phyloP scores from a whole-genome alignment of 2,329 filamentous ascomycete species.

The Penicillium sp. region DNA sequence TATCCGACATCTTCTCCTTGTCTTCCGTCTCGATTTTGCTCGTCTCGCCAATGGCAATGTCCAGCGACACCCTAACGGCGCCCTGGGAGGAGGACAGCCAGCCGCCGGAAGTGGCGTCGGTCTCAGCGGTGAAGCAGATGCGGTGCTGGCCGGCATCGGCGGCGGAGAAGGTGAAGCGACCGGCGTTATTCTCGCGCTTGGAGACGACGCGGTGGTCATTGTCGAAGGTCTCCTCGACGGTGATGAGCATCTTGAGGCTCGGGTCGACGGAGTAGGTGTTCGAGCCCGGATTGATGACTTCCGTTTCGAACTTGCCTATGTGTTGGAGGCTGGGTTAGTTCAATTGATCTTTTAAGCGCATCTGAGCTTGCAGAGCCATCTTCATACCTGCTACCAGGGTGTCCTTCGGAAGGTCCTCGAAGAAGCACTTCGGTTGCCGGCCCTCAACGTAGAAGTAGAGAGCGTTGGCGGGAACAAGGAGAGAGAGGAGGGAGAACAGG shows the following conservation, averaged over 20 bases:
- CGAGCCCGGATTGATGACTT: constrained; percentile 70
- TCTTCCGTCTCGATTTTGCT: constrained; percentile 89
- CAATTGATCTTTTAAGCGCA: background rate
- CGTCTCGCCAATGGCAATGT: constrained; percentile 90
- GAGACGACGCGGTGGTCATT: constrained; percentile 94
- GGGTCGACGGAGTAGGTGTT: constrained; percentile 67
- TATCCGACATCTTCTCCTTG: constrained; percentile 86
- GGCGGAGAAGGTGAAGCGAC: constrained; percentile 92
- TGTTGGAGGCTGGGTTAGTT: background rate
- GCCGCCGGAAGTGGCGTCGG: constrained; percentile 59
- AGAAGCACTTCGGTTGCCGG: constrained; percentile 85
- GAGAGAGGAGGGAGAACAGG: constrained; percentile 60
- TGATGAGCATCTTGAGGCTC: constrained; percentile 78
- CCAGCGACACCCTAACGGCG: constrained; percentile 76
- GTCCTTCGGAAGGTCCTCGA: constrained; percentile 95
- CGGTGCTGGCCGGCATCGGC: constrained; percentile 93
- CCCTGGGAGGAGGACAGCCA: constrained; percentile 71
- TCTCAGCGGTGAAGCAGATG: constrained; percentile 88
- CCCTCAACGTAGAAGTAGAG: constrained; percentile 96
- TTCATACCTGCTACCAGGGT: constrained; percentile 79
- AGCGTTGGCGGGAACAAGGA: constrained; percentile 63
- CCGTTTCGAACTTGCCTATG: constrained; percentile 75
- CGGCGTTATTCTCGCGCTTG: constrained; percentile 67
- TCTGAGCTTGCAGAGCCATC: background rate
- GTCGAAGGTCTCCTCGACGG: constrained; percentile 94